Base-by-base conservation (phyloP, 148 eudicot species). In the Rhododendron henanense region DNA sequence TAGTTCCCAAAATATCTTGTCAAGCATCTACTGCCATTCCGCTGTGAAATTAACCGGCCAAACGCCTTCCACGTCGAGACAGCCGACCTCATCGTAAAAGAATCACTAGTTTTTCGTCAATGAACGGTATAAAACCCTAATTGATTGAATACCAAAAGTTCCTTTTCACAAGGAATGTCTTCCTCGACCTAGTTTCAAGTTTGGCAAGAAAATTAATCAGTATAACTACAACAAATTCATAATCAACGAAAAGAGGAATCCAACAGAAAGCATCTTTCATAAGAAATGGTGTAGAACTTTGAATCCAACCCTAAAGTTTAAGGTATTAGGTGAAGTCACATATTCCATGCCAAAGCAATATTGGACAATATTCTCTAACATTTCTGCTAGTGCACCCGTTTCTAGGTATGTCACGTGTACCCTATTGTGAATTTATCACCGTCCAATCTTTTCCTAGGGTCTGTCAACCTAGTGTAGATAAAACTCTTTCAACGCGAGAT, bases 1-100 rank as follows among this genome's bases (percentile, higher is more conserved):
- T 63, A 31, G 31, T 39, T 84, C 83, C 80, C 84, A 53, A 75
- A 65, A 82, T 61, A 84, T 67, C 84, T 87, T 77, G 44, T 55
- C 65, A 88, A 81, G 73, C 83, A 85, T 37, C 63, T 83, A 76
- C 84, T n/a, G 3, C 86, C 84, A 39, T 83, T 84, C 28, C 33
- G 80, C 5, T 82, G 89, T 84, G 85, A 79, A 33, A 92, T 51
- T 67, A 90, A 79, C 47, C 84, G 90, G 10, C 87, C 88, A 35
- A 91, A 65, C 10, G 87, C 87, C 90, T 86, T 91, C 87, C 90
- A 90, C 33, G 84, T 88, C 78, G 92, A 57, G 45, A 87, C 48
- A 85, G 89, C 86, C 50, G 86, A 87, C 78, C 91, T 85, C 95
- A 92, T 92, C 67, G 84, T 25, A 77, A 19, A 79, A 10, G 28